These are phyloP conservation scores for Blastobotrys elegans DNA, from an alignment of 1,139 yeast genomes.

Conservation along the genomic window DNA sequence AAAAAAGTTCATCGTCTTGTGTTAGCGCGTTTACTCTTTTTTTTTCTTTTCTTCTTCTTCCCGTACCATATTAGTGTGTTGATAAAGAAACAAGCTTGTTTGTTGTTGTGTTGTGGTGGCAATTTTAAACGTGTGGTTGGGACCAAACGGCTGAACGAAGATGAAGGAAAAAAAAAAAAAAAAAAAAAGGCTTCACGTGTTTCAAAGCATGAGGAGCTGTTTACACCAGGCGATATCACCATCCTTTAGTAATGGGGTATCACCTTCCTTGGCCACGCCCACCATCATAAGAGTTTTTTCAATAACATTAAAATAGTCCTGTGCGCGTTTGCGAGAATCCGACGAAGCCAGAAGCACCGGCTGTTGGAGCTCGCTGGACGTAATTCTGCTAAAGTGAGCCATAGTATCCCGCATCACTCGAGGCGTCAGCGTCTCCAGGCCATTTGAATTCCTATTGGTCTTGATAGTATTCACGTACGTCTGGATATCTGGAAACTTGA, in stretches of 20 bases:
- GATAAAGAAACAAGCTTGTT: too few relatives aligned
- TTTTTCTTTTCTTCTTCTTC: neutral
- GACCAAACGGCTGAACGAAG: too few relatives aligned
- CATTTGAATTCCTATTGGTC: neutral
- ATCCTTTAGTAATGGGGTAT: too few relatives aligned
- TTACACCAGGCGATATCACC: neutral
- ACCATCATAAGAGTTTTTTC: neutral
- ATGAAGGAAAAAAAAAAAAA: neutral
- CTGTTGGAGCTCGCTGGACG: neutral
- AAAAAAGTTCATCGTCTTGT: too few relatives aligned
- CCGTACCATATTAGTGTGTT: neutral
- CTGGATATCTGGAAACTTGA: neutral
- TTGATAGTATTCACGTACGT: neutral
- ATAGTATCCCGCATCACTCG: neutral
- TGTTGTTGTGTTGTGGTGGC: too few relatives aligned
- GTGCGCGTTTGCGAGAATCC: neutral
- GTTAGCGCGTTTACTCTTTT: too few relatives aligned
- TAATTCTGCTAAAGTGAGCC: neutral
- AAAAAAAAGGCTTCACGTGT: neutral
- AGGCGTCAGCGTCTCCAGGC: neutral
- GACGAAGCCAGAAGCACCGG: neutral
- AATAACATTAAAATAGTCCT: neutral
- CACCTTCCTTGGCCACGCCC: neutral
- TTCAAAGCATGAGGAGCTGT: too few relatives aligned
- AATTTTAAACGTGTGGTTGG: too few relatives aligned